A percentile compares a stretch with the other conserved stretches of the same genome.
Conservation (phyloP, 2,329 filamentous ascomycete genomes). For the Penicillium italicum region DNA sequence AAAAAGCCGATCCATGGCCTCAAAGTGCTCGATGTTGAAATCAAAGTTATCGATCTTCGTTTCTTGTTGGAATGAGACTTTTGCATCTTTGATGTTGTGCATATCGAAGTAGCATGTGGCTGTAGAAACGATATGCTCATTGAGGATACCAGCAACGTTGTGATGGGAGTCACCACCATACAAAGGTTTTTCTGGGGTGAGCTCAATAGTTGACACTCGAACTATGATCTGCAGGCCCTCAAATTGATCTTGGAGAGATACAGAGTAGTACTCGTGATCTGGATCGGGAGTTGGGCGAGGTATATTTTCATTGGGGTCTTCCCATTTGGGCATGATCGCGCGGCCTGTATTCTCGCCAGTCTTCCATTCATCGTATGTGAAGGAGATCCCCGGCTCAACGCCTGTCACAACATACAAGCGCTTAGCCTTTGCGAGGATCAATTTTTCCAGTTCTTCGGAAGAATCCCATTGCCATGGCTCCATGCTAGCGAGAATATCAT, state of each 20-base stretch:
- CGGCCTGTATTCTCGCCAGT: conserved; percentile 1
- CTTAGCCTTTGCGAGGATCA: background rate
- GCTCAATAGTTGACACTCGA: conserved; percentile 4
- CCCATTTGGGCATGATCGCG: conserved; percentile 5
- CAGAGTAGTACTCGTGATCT: conserved; percentile 9
- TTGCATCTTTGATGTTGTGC: conserved; percentile 7
- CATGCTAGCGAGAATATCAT: conserved; percentile 4
- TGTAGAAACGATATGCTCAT: conserved; percentile 10
- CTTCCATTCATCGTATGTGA: conserved; percentile 12
- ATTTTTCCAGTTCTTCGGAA: background rate
- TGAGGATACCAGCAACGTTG: conserved; percentile 1
- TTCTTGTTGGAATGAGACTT: conserved; percentile 5
- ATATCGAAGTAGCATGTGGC: conserved; percentile 9
- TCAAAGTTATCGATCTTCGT: background rate
- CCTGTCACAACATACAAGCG: conserved; percentile 1
- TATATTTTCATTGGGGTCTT: too few species aligned
- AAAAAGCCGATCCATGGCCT: background rate
- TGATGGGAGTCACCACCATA: conserved; percentile 4
- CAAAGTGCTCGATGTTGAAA: background rate
- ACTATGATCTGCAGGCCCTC: conserved; percentile 6
- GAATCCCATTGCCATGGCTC: background rate
- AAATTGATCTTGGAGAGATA: conserved; percentile 7
- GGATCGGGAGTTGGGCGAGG: background rate
- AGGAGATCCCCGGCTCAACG: conserved; percentile 9
- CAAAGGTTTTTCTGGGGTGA: conserved; percentile 4